Base-by-base conservation (phyloP, 2,329 filamentous ascomycete genomes). In the Massarina eburnea region DNA sequence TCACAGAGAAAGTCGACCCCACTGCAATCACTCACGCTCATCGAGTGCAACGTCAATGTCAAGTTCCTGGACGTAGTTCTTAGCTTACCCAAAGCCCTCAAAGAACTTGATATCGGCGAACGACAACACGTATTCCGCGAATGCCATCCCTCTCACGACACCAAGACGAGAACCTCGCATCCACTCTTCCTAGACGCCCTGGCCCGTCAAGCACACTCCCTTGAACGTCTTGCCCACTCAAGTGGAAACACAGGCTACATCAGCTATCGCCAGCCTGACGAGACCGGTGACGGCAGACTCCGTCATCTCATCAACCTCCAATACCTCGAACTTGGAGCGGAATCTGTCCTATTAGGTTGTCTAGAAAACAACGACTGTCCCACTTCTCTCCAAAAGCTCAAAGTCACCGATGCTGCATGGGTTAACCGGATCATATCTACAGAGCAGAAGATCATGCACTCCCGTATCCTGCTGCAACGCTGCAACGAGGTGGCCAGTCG, bases 11-110 rank as follows among this genome's bases (percentile, higher is more conserved):
- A 55, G 39, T 58, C 61, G 1, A 70, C 67, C 14, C 52, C 62
- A 18, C 53, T 71, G 1, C 53, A 52, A 21, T 66, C 59, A 4
- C 45, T 71, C 8, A 64, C 55, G 1, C 56, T 71, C n/a, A 62
- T 70, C 10, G 68, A 71, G 45, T 70, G 66, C 27, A 71, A 71
- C 30, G 60, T 71, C 42, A 53, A 57, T 10, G 49, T 68, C 3
- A 29, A 47, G 1, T 63, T 64, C 18, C 49, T 71, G 1, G 43
- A 62, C 17, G 39, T 57, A 1, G 50, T 67, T 3, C 49, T 71
- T n/a, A 55, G 57, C 9, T 45, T 68, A 9, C 68, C 68, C 1
- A 63, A 58, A 29, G 62, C 63, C 5, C 48, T 71, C 2, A 59
- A 64, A 40, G 52, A 61, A 24, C 53, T 71, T 4, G 59, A 55